Evolutionary conservation across 2,329 filamentous ascomycete species (phyloP).

Genomic region (Rutstroemia sp.): DNA sequence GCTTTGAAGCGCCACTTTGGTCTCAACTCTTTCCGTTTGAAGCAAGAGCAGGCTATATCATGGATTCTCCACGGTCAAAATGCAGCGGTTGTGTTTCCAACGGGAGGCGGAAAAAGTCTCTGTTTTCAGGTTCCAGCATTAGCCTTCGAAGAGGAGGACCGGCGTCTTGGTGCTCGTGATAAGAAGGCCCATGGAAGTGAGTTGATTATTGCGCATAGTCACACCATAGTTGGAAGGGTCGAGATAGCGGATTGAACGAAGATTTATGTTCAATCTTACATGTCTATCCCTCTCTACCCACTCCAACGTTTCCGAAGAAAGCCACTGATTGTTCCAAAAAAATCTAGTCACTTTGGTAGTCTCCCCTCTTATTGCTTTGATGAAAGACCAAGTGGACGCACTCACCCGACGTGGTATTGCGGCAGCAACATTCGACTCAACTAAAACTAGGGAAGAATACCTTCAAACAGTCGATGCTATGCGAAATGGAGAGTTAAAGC

Average conservation of each 20-base stretch:
- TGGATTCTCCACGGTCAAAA: slow-evolving; percentile 36
- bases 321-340: background rate
- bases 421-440: slow-evolving; percentile 50
- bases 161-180: slow-evolving; percentile 20
- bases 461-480: slow-evolving; percentile 38
- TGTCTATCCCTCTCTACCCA: background rate
- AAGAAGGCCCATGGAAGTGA: slow-evolving; percentile 30
- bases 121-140: slow-evolving; percentile 38
- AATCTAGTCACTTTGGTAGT: slow-evolving; percentile 43
- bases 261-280: background rate
- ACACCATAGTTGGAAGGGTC: background rate
- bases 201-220: background rate
- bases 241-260: background rate
- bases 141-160: slow-evolving; percentile 35
- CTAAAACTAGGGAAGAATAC: slow-evolving; percentile 38
- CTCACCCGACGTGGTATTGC: slow-evolving; percentile 41
- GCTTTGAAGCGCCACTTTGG: slow-evolving; percentile 35
- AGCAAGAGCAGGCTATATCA: slow-evolving; percentile 39
- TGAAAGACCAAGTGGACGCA: slow-evolving; percentile 55
- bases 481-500: slow-evolving; percentile 39
- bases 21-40: slow-evolving; percentile 35
- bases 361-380: slow-evolving; percentile 48
- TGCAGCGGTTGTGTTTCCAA: slow-evolving; percentile 37
- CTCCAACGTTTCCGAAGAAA: background rate
- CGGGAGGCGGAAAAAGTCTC: slow-evolving; percentile 36